Evolutionary conservation across 305 asterid species (phyloP).

Genomic region (Fraxinus sp.): DNA sequence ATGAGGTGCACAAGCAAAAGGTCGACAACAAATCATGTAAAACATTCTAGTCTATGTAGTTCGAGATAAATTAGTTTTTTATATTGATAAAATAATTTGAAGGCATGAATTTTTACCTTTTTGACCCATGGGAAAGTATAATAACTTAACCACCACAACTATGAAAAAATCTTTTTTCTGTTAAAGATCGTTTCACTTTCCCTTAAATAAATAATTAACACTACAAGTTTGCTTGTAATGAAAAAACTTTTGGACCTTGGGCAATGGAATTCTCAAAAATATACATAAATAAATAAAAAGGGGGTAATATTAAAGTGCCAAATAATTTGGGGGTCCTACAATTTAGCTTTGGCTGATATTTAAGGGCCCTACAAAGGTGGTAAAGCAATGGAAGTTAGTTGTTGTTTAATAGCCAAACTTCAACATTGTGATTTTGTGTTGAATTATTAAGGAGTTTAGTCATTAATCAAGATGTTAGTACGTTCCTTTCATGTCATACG

Average conservation of each 20-base stretch:
- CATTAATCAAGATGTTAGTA: background rate
- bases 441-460: background rate
- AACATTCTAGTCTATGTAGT: background rate
- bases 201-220: background rate
- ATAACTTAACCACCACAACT: background rate
- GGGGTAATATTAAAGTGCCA: background rate
- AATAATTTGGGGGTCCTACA: background rate
- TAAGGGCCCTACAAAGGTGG: background rate
- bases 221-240: background rate
- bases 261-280: background rate
- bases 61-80: background rate
- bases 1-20: background rate
- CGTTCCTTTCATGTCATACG: background rate
- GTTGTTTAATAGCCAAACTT: background rate
- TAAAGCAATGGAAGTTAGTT: background rate
- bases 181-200: background rate
- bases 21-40: background rate
- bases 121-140: background rate
- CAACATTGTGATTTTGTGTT: background rate
- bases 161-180: background rate
- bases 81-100: background rate
- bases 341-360: slow-evolving; percentile 1
- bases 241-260: background rate
- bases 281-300: background rate
- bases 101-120: background rate